Conservation (phyloP, 768 basidiomycete genomes). For the Stropharia rugosoannulata region DNA sequence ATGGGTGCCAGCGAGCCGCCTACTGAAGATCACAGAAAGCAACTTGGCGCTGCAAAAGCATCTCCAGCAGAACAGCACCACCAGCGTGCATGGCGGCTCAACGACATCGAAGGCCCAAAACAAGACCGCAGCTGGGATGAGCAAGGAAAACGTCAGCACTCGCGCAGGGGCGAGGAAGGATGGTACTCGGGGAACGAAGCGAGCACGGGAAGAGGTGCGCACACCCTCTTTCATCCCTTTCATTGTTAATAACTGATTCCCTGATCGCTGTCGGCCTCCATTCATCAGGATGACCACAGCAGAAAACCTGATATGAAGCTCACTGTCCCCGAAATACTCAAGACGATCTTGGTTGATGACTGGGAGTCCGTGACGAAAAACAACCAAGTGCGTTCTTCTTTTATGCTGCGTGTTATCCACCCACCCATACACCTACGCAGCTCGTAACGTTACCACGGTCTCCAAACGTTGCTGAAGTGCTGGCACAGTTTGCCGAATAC, state of each 20-base stretch:
- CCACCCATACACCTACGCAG: constrained; percentile 35
- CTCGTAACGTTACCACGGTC: constrained; percentile 79
- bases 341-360: constrained; percentile 89
- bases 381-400: constrained; percentile 58
- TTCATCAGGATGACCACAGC: constrained; percentile 66
- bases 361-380: constrained; percentile 98
- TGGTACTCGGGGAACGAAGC: constrained; percentile 63
- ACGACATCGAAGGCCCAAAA: constrained; percentile 18
- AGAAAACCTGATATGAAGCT: constrained; percentile 90
- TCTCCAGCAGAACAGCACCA: constrained; percentile 38
- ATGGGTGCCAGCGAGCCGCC: constrained; percentile 82
- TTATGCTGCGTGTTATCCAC: neutral
- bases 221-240: constrained; percentile 2
- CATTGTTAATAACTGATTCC: neutral
- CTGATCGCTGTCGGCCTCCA: neutral
- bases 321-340: constrained; percentile 85
- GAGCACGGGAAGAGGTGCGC: constrained; percentile 72
- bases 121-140: constrained; percentile 18
- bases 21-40: constrained; percentile 83
- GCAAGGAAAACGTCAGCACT: constrained; percentile 30
- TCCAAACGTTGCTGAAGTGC: constrained; percentile 75
- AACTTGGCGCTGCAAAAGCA: constrained; percentile 78
- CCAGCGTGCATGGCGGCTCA: constrained; percentile 22
- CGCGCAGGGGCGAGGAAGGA: constrained; percentile 51
- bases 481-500: constrained; percentile 75